Evolutionary conservation across 2,329 filamentous ascomycete species (phyloP), one percentile per base, ranked within the genome.

Genomic region (Cladophialophora exuberans): DNA sequence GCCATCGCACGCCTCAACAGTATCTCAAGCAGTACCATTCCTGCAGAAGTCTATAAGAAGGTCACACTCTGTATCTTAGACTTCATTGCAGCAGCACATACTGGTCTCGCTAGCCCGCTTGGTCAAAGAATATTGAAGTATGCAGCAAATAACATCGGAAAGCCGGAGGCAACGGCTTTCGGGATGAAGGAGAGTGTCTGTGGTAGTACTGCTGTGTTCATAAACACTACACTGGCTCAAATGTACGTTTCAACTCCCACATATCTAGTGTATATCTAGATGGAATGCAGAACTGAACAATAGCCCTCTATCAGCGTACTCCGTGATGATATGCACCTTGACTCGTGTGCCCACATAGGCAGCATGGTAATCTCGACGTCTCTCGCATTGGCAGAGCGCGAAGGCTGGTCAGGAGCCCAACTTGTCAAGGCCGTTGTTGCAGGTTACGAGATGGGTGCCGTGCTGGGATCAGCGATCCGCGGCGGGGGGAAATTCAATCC

Each of bases 271-370:
- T 39, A 39, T 20, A 11, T 18, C n/a, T 18, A 13, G 3, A 6
- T 10, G n/a, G 39, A 26, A n/a, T 6, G 22, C 39, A 23, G 39
- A 42, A 11, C 39, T n/a, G 9, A 22, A n/a, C 39, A 13, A 17
- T n/a, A n/a, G n/a, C n/a, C n/a, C n/a, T n/a, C n/a, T n/a, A n/a
- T n/a, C n/a, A 55, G 52, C 28, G 38, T 38, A 13, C 45, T 57
- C 22, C 49, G 54, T 11, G 54, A 57, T 46, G 54, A 57, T 25
- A 57, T 57, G 54, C 54, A 57, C 35, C 31, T 57, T 10, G 43
- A 26, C 9, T 31, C 54, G 3, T 39, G 49, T 18, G 22, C 54
- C 6, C 54, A 57, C 17, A 57, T 57, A 6, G 54, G 54, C 3
- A 30, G 26, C 13, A 54, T 57, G 3, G 54, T 57, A 17, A 49